Base-by-base conservation (phyloP, 78 protist genomes). In the Dictyostelium intermedium region DNA sequence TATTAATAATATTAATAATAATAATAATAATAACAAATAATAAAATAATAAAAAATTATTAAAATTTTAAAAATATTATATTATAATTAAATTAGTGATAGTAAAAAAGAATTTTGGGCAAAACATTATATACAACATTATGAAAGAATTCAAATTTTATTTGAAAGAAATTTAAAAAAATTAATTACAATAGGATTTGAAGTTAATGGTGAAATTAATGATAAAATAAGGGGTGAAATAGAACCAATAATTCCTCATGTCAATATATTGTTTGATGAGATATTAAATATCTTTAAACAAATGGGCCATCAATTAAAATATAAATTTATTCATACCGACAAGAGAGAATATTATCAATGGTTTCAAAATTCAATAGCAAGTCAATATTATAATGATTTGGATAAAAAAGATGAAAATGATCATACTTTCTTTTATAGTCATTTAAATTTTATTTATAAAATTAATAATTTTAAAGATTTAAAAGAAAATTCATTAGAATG, bases 131-230 rank as follows among this genome's bases (percentile, higher is more conserved):
- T 53, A 5, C 41, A 32, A 8, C 39, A 56, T 14, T 61, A 23
- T 39, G 79, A 77, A 30, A 73, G 66, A 25, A 23, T 87, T 37
- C 50, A 70, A 41, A 63, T 61, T 1, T 34, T 78, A n/a, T 34
- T 87, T 16, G 92, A 76, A 20, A 47, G 79, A 56, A 87, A 87
- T 61, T 83, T 76, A 32, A 78, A 76, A 10, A 70, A 87, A 41
- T 32, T 87, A 30, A 8, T 61, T n/a, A 39, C 70, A 11, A 11
- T 87, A 0, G 84, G 72, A 3, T 25, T 73, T 35, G 9, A 47
- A 23, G 3, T 85, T 8, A 30, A 30, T 8, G 43, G 45, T 0
- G 83, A 85, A 4, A 18, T 72, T 5, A 23, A 56, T 14, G 13
- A 30, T 6, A 13, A 13, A 23, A 7, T 34, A 9, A 13, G 74